A percentile compares a stretch with the other conserved stretches of the same genome.
Evolutionary conservation across 202 grass and related monocot species (phyloP).

Genomic region (Dendrocalamus latiflorus): DNA sequence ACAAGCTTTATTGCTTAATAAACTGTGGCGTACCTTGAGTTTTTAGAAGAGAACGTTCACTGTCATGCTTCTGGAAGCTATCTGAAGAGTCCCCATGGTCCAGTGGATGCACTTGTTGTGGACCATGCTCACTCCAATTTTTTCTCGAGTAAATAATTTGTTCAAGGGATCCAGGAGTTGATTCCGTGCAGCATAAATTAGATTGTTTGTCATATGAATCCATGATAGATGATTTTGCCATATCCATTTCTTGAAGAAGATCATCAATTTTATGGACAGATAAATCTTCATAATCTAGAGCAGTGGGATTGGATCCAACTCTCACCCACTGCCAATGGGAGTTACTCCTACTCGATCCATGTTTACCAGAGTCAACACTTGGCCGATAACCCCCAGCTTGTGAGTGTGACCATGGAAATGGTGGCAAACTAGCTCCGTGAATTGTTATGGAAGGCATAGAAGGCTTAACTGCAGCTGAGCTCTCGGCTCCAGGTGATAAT

Average conservation of each 20-base stretch:
- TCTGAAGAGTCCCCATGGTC: conserved; percentile 40
- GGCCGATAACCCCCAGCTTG: conserved; percentile 53
- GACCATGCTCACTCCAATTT: conserved; percentile 21
- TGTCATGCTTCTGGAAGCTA: conserved; percentile 40
- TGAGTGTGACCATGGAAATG: conserved; percentile 74
- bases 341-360: conserved; percentile 48
- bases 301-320: conserved; percentile 46
- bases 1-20: conserved; percentile 3
- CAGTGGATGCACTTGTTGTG: conserved; percentile 21
- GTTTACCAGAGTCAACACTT: conserved; percentile 60
- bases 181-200: conserved; percentile 46
- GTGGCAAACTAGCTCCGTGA: conserved; percentile 68
- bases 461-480: conserved; percentile 39
- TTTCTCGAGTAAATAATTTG: conserved; percentile 41
- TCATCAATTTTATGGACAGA: conserved; percentile 52
- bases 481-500: conserved; percentile 39
- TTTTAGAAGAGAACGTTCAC: conserved; percentile 41
- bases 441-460: conserved; percentile 37
- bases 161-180: conserved; percentile 46
- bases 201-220: conserved; percentile 38
- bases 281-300: conserved; percentile 36
- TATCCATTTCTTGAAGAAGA: conserved; percentile 69
- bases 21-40: conserved; percentile 41
- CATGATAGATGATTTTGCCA: conserved; percentile 31
- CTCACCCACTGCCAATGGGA: conserved; percentile 73